Evolutionary conservation across 306 rosid species (phyloP), one percentile per base, ranked within the genome.

Genomic region (Nissolia schottii): DNA sequence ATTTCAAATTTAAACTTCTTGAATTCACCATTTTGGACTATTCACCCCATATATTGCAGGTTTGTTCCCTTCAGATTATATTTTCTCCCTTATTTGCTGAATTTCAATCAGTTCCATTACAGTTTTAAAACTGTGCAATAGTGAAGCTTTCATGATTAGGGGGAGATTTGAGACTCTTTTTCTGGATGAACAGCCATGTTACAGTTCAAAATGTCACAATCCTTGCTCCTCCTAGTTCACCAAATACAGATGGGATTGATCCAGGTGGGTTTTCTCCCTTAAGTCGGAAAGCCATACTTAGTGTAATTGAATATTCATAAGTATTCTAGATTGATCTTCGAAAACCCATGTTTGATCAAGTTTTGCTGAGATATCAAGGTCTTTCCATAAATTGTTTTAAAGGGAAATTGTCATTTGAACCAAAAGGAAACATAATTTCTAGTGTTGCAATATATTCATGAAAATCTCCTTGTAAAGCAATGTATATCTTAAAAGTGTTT

Each of bases 21-120:
- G 67, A 84, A 87, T 70, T 84, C 96, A 32, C 96, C 96, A 51
- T 90, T 87, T 77, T 87, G 96, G 96, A 86, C 83, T 15, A 84
- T 90, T 80, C 96, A 90, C 67, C 96, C 93, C 0, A 89, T 85
- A 64, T 90, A 90, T 81, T 90, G 93, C 96, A 90, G 93, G 96
- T 87, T 80, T 78, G 87, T 82, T 57, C 64, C 68, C 35, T 80
- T n/a, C 38, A 62, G 37, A 59, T 61, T 61, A 32, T 29, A 27
- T 71, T 55, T 48, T 73, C 68, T 37, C 38, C 40, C 63, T 67
- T 32, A 57, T 64, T 67, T 77, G 15, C 49, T 57, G 35, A 15
- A 56, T 15, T 57, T 55, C 70, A 40, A 12, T 65, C 46, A 25
- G 70, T 71, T 77, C 56, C 74, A 64, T 64, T 75, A 48, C 64